Evolutionary conservation across 805 yeast species (phyloP), one percentile per base, ranked within the genome.

Genomic region (Kodamaea nitidulidarum): DNA sequence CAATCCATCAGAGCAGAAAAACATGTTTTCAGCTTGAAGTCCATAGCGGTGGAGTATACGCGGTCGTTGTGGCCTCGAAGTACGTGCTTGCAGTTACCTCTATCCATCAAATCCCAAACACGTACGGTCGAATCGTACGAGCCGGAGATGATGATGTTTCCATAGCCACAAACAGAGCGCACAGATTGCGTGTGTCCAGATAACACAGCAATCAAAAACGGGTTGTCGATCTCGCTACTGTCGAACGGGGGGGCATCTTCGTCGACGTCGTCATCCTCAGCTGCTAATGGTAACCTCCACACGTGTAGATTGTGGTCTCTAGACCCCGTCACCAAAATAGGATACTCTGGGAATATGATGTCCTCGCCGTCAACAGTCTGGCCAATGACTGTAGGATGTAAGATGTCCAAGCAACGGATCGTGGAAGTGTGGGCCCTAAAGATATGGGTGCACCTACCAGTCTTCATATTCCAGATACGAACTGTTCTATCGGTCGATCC

Each of bases 401-500:
- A 65, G 35, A 90, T 84, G 47, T 90, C 96, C 47, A 91, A 69
- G 56, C 97, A 91, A 55, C 98, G 73, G 15, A 90, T 95, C 0
- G 98, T 90, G 0, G 96, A 87, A 0, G 90, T 81, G 54, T 90
- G 98, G 0, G 97, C 97, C 41, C 81, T 72, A 57, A 93, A 88
- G 2, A 93, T 78, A 60, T 91, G 96, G 0, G 97, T 87, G 58
- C 98, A 91, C 47, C 74, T 74, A 2, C 91, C 95, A 15, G 84
- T 80, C 40, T 76, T 73, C 45, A 90, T 79, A 56, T 90, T 87
- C 98, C 98, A 93, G 4, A 93, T 80, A 42, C 98, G 75, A 3
- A 93, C 95, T 0, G 95, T 82, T 49, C 96, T 75, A 62, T 93
- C 98, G 0, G 97, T 91, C 2, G 96, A 84, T 0, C 98, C 98